Evolutionary conservation across 352 stramenopile genomes (phyloP), one percentile per base, ranked within the genome.

Genomic region (Globisporangium heterothallicum): DNA sequence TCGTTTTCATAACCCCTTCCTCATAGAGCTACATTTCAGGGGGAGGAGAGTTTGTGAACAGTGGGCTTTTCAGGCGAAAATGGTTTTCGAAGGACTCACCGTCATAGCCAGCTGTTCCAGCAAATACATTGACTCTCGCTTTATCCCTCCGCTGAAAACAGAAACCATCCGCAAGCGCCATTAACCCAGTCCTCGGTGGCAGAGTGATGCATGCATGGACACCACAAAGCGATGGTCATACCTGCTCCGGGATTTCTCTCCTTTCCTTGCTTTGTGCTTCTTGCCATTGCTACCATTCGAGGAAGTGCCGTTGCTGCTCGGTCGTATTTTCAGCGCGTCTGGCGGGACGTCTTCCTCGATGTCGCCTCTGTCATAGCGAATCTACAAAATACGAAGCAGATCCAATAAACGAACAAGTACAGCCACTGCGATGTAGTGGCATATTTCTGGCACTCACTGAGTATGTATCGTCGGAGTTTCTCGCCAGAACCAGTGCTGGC

Each of bases 101-200:
- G 75, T 86, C 67, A 86, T 70, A 2, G 73, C 73, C 16, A 89
- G 56, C 36, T 89, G 75, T 35, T 89, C 72, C 5, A 89, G 61
- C 22, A 89, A 40, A 49, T 83, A 84, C 16, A 83, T 21, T 16
- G 69, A 66, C 16, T 89, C 71, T 3, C 44, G 64, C 21, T 59
- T 58, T 4, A 80, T 57, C 42, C 58, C 56, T 7, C 35, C n/a
- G 9, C 54, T 61, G 19, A 25, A 13, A 34, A 46, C 42, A 10
- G 18, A 26, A 10, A 19, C 18, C 13, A 32, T 10, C 14, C 18
- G 16, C 13, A 42, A 8, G 34, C 18, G n/a, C 19, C 29, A 35
- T 27, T 10, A 42, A 32, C 7, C 19, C 14, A 26, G 9, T 9
- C 32, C n/a, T n/a, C n/a, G n/a, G n/a, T n/a, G n/a, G n/a, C n/a